These are phyloP conservation scores for Tripterygium wilfordii DNA, from an alignment of 177 flowering plant species.

Conservation along the genomic window DNA sequence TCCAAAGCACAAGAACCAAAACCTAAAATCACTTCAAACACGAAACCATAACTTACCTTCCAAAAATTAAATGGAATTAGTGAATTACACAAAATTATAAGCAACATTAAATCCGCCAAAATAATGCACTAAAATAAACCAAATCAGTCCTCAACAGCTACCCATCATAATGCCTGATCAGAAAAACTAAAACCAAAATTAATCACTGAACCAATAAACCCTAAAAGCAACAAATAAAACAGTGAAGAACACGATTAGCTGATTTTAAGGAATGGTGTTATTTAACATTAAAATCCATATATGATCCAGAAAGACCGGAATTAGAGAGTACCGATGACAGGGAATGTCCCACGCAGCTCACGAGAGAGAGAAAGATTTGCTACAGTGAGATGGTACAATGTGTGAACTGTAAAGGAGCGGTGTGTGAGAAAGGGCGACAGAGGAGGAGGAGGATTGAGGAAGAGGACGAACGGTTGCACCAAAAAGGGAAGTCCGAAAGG, in stretches of 20 bases:
- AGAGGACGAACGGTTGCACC: too few relatives aligned
- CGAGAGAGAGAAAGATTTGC: background rate
- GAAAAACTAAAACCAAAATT: background rate
- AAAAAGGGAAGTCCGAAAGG: too few relatives aligned
- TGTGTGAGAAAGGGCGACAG: background rate
- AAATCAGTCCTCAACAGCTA: background rate
- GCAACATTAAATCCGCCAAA: background rate
- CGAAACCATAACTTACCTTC: background rate
- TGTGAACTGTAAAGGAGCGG: too few relatives aligned
- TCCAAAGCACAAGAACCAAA: constrained; percentile 1
- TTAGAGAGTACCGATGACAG: background rate
- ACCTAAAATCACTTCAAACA: constrained; percentile 2
- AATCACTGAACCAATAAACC: background rate
- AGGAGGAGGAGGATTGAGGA: too few relatives aligned
- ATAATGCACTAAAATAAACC: background rate
- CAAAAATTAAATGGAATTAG: background rate
- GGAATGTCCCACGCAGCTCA: constrained; percentile 1
- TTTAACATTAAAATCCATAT: background rate
- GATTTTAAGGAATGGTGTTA: background rate
- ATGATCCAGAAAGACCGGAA: background rate
- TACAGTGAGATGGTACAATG: background rate
- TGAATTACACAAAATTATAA: background rate
- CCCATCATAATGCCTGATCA: constrained; percentile 3
- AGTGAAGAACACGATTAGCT: background rate
- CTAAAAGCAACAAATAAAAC: background rate